Conservation (phyloP, 495 filamentous ascomycete genomes). For the Penicillium flavigenum region DNA sequence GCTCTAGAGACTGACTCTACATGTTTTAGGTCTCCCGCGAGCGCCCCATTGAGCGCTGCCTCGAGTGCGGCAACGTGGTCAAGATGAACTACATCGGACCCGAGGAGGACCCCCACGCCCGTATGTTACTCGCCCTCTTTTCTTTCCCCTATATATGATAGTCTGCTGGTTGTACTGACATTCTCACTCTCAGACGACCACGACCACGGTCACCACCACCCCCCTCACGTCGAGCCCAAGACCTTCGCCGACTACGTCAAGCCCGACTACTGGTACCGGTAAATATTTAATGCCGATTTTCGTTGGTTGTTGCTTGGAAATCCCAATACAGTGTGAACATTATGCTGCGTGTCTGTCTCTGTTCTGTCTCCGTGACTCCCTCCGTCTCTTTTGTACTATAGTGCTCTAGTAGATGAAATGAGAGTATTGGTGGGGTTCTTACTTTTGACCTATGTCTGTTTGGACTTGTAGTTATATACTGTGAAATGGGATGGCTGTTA, state of each 20-base stretch:
- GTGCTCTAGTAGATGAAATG: constrained; percentile 42
- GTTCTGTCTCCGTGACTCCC: constrained; percentile 28
- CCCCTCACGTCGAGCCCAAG: constrained; percentile 76
- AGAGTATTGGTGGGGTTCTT: constrained; percentile 23
- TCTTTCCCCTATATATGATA: background rate
- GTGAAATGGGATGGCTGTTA: background rate
- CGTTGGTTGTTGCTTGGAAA: constrained; percentile 13
- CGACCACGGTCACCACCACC: constrained; percentile 50
- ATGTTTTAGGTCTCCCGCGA: constrained; percentile 71
- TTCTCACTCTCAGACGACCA: constrained; percentile 39
- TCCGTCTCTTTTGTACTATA: constrained; percentile 47
- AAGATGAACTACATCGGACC: constrained; percentile 97
- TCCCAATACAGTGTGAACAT: constrained; percentile 14
- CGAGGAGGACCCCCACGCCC: constrained; percentile 62
- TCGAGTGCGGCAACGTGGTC: constrained; percentile 91
- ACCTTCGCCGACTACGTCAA: constrained; percentile 90
- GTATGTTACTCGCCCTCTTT: constrained; percentile 29
- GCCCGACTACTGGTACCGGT: constrained; percentile 82
- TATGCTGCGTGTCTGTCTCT: constrained; percentile 21
- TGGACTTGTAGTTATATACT: background rate
- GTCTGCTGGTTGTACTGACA: constrained; percentile 8
- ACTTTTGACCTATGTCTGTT: constrained; percentile 10
- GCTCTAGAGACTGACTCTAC: constrained; percentile 3
- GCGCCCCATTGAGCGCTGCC: constrained; percentile 88
- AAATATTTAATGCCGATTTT: constrained; percentile 29